Evolutionary conservation across 768 basidiomycete species (phyloP), one percentile per base, ranked within the genome.

Genomic region (Amanita subjunquillea): DNA sequence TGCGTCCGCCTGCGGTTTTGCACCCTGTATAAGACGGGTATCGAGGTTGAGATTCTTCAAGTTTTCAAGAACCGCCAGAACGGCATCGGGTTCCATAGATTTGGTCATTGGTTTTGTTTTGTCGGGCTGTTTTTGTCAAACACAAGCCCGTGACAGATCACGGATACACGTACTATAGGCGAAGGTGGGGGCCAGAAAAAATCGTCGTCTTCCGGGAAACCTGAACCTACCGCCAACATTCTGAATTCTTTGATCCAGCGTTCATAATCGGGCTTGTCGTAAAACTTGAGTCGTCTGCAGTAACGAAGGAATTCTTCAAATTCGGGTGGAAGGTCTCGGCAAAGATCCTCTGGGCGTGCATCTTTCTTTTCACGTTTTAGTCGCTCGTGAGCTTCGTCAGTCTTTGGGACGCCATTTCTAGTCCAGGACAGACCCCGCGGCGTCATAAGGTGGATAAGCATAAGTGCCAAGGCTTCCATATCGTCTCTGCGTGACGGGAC

Each of bases 401-500:
- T 80, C 58, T 83, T 85, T 6, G 87, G 87, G 12, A 89, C 77
- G n/a, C 87, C 87, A 55, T 85, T 84, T 22, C 87, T 76, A 38
- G 85, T 89, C 87, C 87, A 90, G 15, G 78, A 67, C 22, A 90
- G 76, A 7, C 87, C 87, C 13, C 80, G 76, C 2, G 87, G 86
- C 5, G 82, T 90, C 41, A 90, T 72, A 23, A 90, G 72, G 61
- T 90, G 87, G 51, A 90, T 85, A 50, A 90, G 71, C 85, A 90
- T 85, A 43, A 90, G 70, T 2, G 84, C 84, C 17, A 77, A 71
- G 0, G 87, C 86, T 65, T 90, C 87, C 44, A 90, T 72, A 60
- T 90, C 87, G 60, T 90, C 87, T 53, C 87, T 74, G 44, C 87
- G 78, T 53, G 86, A 85, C 17, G 87, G 86, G 39, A 88, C 87